Evolutionary conservation across 116 monocot species (phyloP), one percentile per base, ranked within the genome.

Genomic region (Phalaenopsis hybrid): DNA sequence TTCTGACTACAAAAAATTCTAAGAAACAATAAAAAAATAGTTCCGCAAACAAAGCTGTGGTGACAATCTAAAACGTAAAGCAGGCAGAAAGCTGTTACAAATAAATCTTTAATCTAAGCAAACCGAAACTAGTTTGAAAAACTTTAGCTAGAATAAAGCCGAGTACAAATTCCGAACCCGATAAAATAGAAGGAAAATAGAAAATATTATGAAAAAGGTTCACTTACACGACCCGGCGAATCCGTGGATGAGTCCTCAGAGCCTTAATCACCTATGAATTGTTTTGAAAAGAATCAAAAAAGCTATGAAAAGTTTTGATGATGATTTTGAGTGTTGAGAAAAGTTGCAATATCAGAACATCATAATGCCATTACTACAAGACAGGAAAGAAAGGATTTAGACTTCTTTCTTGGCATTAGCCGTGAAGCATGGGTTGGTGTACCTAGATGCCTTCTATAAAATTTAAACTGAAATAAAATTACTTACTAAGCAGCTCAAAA

Each of bases 191-290:
- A 20, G 46, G 6, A 8, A 20, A 44, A 46, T 7, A 75, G 45
- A 6, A 75, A 12, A 74, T 75, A 76, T 80, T 15, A 37, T 0
- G 43, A 78, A 68, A 48, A 57, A 2, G 79, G 25, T 44, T 51
- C 15, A 77, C 92, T 85, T 90, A 99, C 95, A 99, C 95, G 75
- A 99, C 89, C 4, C 93, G 90, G 33, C 91, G 79, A 57, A 99
- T 78, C 21, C 90, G 83, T 51, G 93, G 92, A 88, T 95, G 88
- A 34, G 93, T 99, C 88, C 99, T 92, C 57, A 99, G 78, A 86
- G 89, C 88, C 85, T 89, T 93, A 43, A 95, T 95, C 83, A 95
- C 99, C 99, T 99, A 81, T 51, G 88, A 76, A 45, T 20, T 48
- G 51, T 77, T 77, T 13, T 15, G 18, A 77, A 28, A 41, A 44